Base-by-base conservation (phyloP, 2,329 filamentous ascomycete genomes). In the Ophioceras dolichostomum region DNA sequence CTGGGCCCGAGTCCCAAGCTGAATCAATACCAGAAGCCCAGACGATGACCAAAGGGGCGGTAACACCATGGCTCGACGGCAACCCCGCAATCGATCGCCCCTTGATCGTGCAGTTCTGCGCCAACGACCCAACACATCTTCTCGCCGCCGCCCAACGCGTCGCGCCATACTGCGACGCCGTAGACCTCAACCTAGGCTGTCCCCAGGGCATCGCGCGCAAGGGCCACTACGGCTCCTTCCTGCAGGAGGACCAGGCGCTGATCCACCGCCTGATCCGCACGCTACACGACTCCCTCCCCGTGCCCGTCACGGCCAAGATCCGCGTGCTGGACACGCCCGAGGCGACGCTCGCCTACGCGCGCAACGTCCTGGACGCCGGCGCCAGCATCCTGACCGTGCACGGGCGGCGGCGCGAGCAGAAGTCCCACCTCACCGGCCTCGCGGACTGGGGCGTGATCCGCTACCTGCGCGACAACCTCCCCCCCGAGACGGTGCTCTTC, bases 221-320 rank as follows among this genome's bases (percentile, higher is more conserved):
- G 55, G 91, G 91, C 8, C 79, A 84, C 55, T 98, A 98, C 52
- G 91, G 91, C 17, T 82, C 89, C 1, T 98, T 96, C 52, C 59
- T 98, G 47, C 91, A 98, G 58, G 91, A 98, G 56, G 83, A 96
- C 50, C 87, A 86, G 65, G 75, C 79, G 17, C 64, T 94, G 39
- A 83, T 98, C 40, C 81, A 79, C 52, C 68, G 68, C n/a, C 67
- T 98, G 52, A 85, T 98, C 51, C 79, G 80, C 49, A 85, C 65
- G n/a, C 64, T 96, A 32, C 84, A 95, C 53, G 70, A 71, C 29
- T 73, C 86, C 39, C 68, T 98, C 3, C 61, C 79, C 3, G 65
- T 98, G 0, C 91, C 91, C 0, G 79, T 98, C 12, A 96, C 91
- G 2, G 91, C 89, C 19, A 98, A 98, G 62, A 94, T 98, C 49